phyloP scores from a whole-genome alignment of 2,329 filamentous ascomycete genomes.

The Anisogramma anomala region DNA sequence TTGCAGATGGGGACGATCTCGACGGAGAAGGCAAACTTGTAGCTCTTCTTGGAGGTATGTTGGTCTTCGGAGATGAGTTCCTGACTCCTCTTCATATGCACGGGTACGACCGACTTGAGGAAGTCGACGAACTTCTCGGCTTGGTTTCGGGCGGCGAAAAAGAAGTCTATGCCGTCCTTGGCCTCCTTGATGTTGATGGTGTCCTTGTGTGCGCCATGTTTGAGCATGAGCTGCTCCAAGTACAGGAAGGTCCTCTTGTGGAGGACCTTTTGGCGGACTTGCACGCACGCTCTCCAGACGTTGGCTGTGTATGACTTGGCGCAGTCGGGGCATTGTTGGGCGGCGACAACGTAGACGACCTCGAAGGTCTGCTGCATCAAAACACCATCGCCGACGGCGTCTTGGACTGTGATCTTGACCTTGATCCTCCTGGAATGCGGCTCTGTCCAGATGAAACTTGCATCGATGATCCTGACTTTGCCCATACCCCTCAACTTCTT shows the following conservation, averaged over 20 bases:
- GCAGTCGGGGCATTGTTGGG: slow-evolving; percentile 91
- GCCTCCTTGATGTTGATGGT: slow-evolving; percentile 98
- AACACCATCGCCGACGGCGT: slow-evolving; percentile 49
- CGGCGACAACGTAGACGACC: slow-evolving; percentile 80
- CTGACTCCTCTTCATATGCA: slow-evolving; percentile 50
- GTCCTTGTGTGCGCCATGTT: slow-evolving; percentile 81
- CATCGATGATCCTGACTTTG: slow-evolving; percentile 90
- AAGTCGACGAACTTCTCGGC: slow-evolving; percentile 74
- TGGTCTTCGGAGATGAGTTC: slow-evolving; percentile 71
- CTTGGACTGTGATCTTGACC: slow-evolving; percentile 90
- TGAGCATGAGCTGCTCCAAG: slow-evolving; percentile 90
- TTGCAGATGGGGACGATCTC: slow-evolving; percentile 93
- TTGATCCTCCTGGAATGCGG: slow-evolving; percentile 87
- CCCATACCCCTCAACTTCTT: slow-evolving; percentile 75
- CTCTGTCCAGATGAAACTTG: slow-evolving; percentile 96
- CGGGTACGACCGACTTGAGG: slow-evolving; percentile 60
- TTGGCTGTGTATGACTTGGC: slow-evolving; percentile 94
- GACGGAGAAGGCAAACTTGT: slow-evolving; percentile 87
- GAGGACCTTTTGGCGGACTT: slow-evolving; percentile 91
- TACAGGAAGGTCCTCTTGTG: slow-evolving; percentile 69
- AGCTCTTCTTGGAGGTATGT: slow-evolving; percentile 81
- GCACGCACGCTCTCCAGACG: slow-evolving; percentile 85
- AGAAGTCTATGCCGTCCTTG: slow-evolving; percentile 89
- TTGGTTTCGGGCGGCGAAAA: slow-evolving; percentile 78
- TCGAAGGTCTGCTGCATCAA: slow-evolving; percentile 88